Percentiles rank a stretch among this genome's conserved stretches.
phyloP scores from a whole-genome alignment of 495 filamentous ascomycete species.

The Annulohypoxylon nitens region DNA sequence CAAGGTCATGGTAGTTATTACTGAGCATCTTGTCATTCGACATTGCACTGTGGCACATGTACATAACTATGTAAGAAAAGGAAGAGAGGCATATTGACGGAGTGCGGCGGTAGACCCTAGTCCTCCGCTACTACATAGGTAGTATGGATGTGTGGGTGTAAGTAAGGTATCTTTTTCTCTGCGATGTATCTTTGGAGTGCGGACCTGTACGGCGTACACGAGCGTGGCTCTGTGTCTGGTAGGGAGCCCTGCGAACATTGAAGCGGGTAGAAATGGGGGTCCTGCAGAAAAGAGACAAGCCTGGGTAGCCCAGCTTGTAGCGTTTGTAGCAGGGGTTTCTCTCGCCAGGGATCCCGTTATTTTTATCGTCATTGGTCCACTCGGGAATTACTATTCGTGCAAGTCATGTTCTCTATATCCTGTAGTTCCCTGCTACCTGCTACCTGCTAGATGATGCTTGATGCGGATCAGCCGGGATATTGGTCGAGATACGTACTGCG shows the following conservation, averaged over 20 bases:
- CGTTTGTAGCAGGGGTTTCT: conserved; percentile 36
- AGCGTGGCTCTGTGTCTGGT: conserved; percentile 40
- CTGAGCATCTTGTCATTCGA: conserved; percentile 42
- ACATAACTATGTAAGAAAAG: conserved; percentile 29
- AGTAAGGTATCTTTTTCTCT: not conserved
- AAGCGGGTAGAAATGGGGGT: conserved; percentile 46
- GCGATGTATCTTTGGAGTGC: conserved; percentile 21
- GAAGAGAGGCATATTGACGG: conserved; percentile 32
- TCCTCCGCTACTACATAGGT: conserved; percentile 13
- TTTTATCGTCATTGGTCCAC: conserved; percentile 49
- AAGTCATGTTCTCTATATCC: conserved; percentile 30
- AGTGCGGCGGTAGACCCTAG: conserved; percentile 42
- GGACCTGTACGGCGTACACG: conserved; percentile 30
- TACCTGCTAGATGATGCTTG: conserved; percentile 14
- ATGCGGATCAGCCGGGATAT: conserved; percentile 42
- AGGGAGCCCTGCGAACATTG: conserved; percentile 35
- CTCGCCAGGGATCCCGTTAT: conserved; percentile 36
- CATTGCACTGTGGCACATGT: conserved; percentile 29
- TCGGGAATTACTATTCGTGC: conserved; percentile 44
- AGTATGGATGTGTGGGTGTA: not conserved
- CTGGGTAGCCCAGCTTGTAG: conserved; percentile 35
- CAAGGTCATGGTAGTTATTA: conserved; percentile 24
- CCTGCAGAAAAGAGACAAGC: conserved; percentile 43
- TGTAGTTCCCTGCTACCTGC: conserved; percentile 29
- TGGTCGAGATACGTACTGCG: conserved; percentile 36